A percentile compares a stretch with the other conserved stretches of the same genome.
phyloP scores from a whole-genome alignment of 441 rosid species.

The Pelargonium citronellum region DNA sequence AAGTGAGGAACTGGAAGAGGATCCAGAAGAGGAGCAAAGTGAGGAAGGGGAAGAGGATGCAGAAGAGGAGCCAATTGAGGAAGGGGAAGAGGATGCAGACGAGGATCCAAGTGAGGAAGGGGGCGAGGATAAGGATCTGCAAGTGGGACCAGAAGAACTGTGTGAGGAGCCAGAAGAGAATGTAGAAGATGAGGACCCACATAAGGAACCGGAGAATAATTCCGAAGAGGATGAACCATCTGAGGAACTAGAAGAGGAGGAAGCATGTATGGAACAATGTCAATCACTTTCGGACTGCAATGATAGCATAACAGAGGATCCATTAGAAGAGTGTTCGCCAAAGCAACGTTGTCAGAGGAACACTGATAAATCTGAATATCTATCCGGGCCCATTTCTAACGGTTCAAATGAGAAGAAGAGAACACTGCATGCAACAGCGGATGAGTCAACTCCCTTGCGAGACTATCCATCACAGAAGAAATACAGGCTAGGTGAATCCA shows the following conservation, averaged over 20 bases:
- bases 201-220: background rate
- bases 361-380: slow-evolving; percentile 6
- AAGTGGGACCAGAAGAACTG: background rate
- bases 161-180: slow-evolving; percentile 7
- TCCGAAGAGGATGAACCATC: background rate
- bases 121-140: background rate
- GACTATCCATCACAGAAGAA: slow-evolving; percentile 8
- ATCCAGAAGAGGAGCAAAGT: background rate
- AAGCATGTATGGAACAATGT: background rate
- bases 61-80: background rate
- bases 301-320: background rate
- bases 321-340: slow-evolving; percentile 1
- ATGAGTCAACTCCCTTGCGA: slow-evolving; percentile 11
- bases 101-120: background rate
- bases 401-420: slow-evolving; percentile 16
- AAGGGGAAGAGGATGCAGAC: background rate
- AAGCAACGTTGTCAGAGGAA: background rate
- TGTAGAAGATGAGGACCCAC: background rate
- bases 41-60: background rate
- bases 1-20: background rate
- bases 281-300: background rate
- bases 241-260: slow-evolving; percentile 3
- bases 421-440: background rate
- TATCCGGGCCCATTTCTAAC: slow-evolving; percentile 7
- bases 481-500: slow-evolving; percentile 10